Conservation (phyloP, 768 basidiomycete genomes). For the Tylopilus vinaceipallidus region DNA sequence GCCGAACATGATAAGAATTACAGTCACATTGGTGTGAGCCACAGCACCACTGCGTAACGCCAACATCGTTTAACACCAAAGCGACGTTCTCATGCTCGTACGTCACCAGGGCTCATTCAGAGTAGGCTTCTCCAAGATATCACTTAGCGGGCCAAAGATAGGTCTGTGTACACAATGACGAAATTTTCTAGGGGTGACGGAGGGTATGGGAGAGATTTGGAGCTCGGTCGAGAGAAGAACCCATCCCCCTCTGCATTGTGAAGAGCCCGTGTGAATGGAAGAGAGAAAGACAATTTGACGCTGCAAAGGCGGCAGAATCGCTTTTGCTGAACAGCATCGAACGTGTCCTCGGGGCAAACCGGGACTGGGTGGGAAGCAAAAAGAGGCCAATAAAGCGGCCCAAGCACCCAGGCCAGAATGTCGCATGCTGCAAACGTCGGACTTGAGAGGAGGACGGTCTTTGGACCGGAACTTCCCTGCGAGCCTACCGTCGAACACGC, state of each 20-base stretch:
- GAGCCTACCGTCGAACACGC: not conserved
- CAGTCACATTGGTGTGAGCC: too few relatives aligned
- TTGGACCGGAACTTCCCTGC: not conserved
- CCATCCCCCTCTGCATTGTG: too few relatives aligned
- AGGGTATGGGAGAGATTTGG: slow-evolving; percentile 25
- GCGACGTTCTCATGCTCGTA: too few relatives aligned
- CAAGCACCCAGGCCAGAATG: not conserved
- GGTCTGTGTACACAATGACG: too few relatives aligned
- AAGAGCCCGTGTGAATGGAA: too few relatives aligned
- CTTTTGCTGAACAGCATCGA: not conserved
- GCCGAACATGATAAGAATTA: too few relatives aligned
- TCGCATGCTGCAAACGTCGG: not conserved
- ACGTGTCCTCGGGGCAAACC: not conserved
- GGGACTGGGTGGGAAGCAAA: not conserved
- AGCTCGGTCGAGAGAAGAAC: slow-evolving; percentile 17
- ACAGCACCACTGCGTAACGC: too few relatives aligned
- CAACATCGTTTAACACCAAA: too few relatives aligned
- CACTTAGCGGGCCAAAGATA: too few relatives aligned
- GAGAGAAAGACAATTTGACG: too few relatives aligned
- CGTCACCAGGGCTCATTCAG: too few relatives aligned
- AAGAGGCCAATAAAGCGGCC: not conserved
- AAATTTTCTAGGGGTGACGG: slow-evolving; percentile 7
- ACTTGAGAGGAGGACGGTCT: not conserved
- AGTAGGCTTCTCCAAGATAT: too few relatives aligned
- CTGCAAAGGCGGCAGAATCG: not conserved